Evolutionary conservation across 495 filamentous ascomycete species (phyloP).

Genomic region (Neurospora hispaniola): DNA sequence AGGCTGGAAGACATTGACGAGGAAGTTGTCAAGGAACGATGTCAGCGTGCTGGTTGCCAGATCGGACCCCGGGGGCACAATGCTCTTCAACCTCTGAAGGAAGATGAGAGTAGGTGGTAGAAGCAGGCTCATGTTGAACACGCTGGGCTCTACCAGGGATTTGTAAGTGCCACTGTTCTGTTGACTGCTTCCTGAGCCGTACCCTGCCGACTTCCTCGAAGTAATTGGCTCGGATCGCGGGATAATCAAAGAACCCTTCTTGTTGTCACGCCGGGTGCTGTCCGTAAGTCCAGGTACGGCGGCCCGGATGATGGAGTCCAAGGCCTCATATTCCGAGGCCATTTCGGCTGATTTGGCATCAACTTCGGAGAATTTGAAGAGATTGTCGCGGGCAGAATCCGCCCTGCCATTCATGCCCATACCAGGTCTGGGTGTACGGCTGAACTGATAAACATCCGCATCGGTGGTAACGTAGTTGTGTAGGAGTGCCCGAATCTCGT

Average conservation of each 20-base stretch:
- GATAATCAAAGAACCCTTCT: conserved; percentile 26
- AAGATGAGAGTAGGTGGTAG: conserved; percentile 91
- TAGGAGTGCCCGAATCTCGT: conserved; percentile 76
- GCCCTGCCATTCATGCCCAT: conserved; percentile 40
- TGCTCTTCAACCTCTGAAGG: conserved; percentile 78
- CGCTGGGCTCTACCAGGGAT: conserved; percentile 78
- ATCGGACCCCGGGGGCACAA: conserved; percentile 76
- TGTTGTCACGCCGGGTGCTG: conserved; percentile 50
- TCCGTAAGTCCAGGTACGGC: conserved; percentile 91
- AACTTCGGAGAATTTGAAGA: conserved; percentile 84
- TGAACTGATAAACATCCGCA: conserved; percentile 55
- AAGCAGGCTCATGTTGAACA: conserved; percentile 94
- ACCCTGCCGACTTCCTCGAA: conserved; percentile 21
- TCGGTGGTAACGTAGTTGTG: conserved; percentile 98
- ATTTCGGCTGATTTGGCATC: conserved; percentile 65
- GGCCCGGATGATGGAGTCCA: conserved; percentile 78
- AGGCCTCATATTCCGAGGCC: conserved; percentile 74
- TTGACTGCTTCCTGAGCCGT: conserved; percentile 8
- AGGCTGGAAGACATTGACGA: conserved; percentile 95
- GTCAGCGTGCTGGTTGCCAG: conserved; percentile 81
- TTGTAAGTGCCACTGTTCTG: conserved; percentile 51
- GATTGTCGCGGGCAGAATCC: conserved; percentile 56
- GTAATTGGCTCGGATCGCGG: conserved; percentile 20
- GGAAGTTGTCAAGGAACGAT: conserved; percentile 94
- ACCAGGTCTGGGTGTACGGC: conserved; percentile 31